Base-by-base conservation (phyloP, 306 rosid genomes). In the Oxytropis ochrocephala region DNA sequence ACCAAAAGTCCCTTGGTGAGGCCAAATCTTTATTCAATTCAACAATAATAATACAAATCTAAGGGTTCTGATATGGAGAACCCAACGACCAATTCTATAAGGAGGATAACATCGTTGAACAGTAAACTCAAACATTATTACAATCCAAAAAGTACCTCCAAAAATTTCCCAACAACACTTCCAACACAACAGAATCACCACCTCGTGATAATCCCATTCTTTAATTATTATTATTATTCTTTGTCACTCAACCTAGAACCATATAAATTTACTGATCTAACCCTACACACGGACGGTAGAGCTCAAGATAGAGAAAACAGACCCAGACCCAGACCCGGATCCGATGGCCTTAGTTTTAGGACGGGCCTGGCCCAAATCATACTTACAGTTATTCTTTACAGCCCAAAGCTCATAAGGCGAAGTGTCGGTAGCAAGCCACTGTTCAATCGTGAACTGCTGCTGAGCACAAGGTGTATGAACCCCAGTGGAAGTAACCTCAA, bases 381-480 rank as follows among this genome's bases (percentile, higher is more conserved):
- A 5, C 4, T 49, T 0, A 42, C 96, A 92, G 67, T 71, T 0
- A 46, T 85, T 46, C 21, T 70, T 56, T 1, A 63, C 41, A 4
- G 89, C 79, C 24, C 82, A 79, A 9, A 92, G 89, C 36, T 75
- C 41, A 29, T 89, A 76, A 0, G 98, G 98, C 69, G 84, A 73
- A 2, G 89, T 53, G 38, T 92, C 98, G 0, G 60, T 78, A 5
- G 96, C 91, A 1, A 92, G 76, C 98, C 98, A 89, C 75, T 92
- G 92, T 86, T 92, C 98, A 32, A 89, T 46, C 5, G 82, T 78
- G 75, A 89, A 89, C 55, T 11, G 73, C 39, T 63, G 27, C 55
- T 89, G 95, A 0, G 70, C 17, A 50, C 98, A 92, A 5, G 77
- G 5, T 0, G 7, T 11, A 57, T 92, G 98, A 10, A 71, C 85